Percentiles rank a stretch among this genome's conserved stretches.
phyloP scores from a whole-genome alignment of 2,329 filamentous ascomycete genomes.

The Fusarium tuaranense region DNA sequence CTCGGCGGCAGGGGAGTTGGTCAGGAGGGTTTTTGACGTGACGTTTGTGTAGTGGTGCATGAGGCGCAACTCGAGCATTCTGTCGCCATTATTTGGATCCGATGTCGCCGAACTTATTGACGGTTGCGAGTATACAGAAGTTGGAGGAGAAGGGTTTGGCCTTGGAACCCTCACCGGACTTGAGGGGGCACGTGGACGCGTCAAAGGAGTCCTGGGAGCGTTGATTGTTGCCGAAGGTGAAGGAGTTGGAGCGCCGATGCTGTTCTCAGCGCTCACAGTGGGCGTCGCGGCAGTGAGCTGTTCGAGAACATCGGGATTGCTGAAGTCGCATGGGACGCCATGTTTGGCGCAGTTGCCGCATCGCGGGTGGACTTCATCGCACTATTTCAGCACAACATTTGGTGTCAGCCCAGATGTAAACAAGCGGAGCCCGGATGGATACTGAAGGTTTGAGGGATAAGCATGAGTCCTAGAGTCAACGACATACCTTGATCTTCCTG shows the following conservation, averaged over 20 bases:
- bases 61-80: constrained; percentile 70
- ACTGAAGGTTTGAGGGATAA: constrained; percentile 5
- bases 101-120: constrained; percentile 43
- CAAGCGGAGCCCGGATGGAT: neutral
- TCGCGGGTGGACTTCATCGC: constrained; percentile 73
- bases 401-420: constrained; percentile 26
- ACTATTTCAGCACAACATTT: constrained; percentile 53
- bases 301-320: constrained; percentile 61
- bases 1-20: constrained; percentile 62
- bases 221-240: constrained; percentile 35
- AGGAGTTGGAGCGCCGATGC: constrained; percentile 39
- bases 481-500: constrained; percentile 75
- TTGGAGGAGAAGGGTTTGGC: constrained; percentile 43
- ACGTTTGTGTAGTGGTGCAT: constrained; percentile 74
- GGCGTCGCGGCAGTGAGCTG: constrained; percentile 56
- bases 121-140: constrained; percentile 50
- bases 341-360: constrained; percentile 77
- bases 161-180: constrained; percentile 33
- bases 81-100: constrained; percentile 53
- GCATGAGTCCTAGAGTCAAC: neutral
- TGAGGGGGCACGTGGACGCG: constrained; percentile 38
- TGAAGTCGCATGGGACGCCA: constrained; percentile 75
- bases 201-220: constrained; percentile 40
- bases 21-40: constrained; percentile 70
- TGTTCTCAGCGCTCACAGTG: constrained; percentile 43